Evolutionary conservation across 495 filamentous ascomycete genomes (phyloP).

Genomic region (Lentithecium fluviatile): DNA sequence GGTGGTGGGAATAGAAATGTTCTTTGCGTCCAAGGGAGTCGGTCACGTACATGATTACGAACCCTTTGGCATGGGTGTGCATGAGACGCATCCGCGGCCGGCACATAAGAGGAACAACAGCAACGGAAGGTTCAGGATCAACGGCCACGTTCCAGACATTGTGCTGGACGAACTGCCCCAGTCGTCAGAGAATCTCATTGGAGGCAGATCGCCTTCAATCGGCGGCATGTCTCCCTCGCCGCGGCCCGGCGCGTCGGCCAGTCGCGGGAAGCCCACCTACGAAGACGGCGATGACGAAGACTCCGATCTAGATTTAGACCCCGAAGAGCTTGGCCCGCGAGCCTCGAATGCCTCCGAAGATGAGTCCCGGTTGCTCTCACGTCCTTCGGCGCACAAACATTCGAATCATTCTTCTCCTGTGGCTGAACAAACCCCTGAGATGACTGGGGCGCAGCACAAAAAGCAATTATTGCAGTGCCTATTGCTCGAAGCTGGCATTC

Average conservation of each 20-base stretch:
- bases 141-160: conserved; percentile 26
- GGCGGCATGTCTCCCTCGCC: conserved; percentile 2
- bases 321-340: conserved; percentile 40
- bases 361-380: conserved; percentile 17
- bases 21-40: conserved; percentile 45
- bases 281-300: conserved; percentile 38
- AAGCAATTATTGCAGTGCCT: conserved; percentile 52
- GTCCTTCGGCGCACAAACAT: conserved; percentile 17
- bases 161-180: conserved; percentile 17
- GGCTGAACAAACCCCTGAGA: conserved; percentile 6
- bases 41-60: conserved; percentile 42
- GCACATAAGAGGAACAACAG: conserved; percentile 32
- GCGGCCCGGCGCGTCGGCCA: background rate
- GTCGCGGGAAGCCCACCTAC: background rate
- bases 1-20: conserved; percentile 50
- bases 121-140: conserved; percentile 30
- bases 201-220: conserved; percentile 24
- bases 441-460: conserved; percentile 36
- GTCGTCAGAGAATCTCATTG: conserved; percentile 26
- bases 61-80: conserved; percentile 13
- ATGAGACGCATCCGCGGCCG: conserved; percentile 12
- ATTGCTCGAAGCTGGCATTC: conserved; percentile 48
- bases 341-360: conserved; percentile 20
- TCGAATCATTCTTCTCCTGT: background rate
- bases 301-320: conserved; percentile 36